Evolutionary conservation across 768 basidiomycete species (phyloP), one percentile per base, ranked within the genome.

Genomic region (Pisolithus microcarpus): DNA sequence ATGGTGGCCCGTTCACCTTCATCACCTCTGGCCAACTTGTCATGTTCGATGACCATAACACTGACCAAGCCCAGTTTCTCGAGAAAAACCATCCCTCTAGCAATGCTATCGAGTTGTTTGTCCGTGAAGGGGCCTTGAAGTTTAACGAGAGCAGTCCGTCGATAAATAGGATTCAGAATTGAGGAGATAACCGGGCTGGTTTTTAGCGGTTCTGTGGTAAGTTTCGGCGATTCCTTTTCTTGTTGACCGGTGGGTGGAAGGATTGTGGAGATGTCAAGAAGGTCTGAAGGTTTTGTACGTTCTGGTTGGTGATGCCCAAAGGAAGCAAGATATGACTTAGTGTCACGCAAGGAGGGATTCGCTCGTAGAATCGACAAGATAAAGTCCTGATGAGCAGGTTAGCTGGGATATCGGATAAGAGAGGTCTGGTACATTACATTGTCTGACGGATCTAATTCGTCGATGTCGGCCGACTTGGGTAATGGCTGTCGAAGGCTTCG

Each of bases 81-180:
- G 43, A 99, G 80, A 65, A 96, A 93, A 38, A 94, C 89, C 73
- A 99, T 80, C 48, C 96, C 96, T 38, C 86, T 80, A 38, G 87
- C 84, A 58, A 99, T 91, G 65, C 93, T 94, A 57, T 95, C 90
- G 52, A 98, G 81, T 61, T 97, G 96, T 7, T 83, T 77, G 68
- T 95, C 87, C 9, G 82, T 87, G 64, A 98, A 98, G 2, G 96
- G 96, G 9, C 94, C 92, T 66, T 98, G 96, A 2, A 98, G 73
- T 70, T 98, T 98, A 59, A 99, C 94, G 15, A 99, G 81, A 5
- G 94, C 92, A 1, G 96, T 95, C 48, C 91, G 85, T 40, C 83
- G 79, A 51, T 82, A 73, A 48, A 89, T 80, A 6, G 94, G 94
- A 61, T 93, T 75, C n/a, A 94, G 74, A 57, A 88, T 84, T n/a